Evolutionary conservation across 2,329 filamentous ascomycete genomes (phyloP), one percentile per base, ranked within the genome.

Genomic region (Alternaria viburni): DNA sequence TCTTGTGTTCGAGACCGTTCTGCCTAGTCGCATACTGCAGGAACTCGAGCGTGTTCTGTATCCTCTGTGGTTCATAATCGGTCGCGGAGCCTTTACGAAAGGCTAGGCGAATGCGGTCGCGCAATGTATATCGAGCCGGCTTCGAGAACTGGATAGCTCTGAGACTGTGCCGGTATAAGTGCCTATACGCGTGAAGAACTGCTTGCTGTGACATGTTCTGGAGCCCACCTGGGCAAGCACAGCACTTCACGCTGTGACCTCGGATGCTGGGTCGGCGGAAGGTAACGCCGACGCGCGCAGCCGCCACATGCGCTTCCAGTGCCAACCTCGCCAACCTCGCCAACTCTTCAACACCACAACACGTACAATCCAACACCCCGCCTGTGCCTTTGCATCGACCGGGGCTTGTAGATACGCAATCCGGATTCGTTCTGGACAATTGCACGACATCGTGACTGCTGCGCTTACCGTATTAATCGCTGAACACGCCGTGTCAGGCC

Each of bases 101-200:
- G 26, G 79, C 77, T 61, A 78, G 70, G 25, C 82, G 81, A 19
- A 84, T 69, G 36, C 79, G 77, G 71, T 89, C 84, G 61, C 88
- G 87, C 15, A 88, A 83, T 5, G 86, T 82, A 78, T 84, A 90
- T 57, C 91, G 89, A 28, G 89, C 86, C 15, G 91, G 92, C 65
- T 86, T 86, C 13, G 91, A 87, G 81, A 89, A 92, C 67, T 91
- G 89, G 21, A 95, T 87, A 5, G 91, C 92, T 28, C 85, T 87
- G n/a, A 94, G 84, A 17, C 87, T 82, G 7, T 84, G 84, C 56
- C 90, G 88, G 74, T 91, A 90, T 32, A 96, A 83, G 61, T 87
- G 83, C 64, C 92, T 87, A 80, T 95, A 96, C 50, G 90, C 88
- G 69, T 86, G 84, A 43, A 90, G 74, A 55, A 92, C 74, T 28